These are phyloP conservation scores for Cladophialophora chaetospira DNA, from an alignment of 2,329 filamentous ascomycete species.

Conservation along the genomic window DNA sequence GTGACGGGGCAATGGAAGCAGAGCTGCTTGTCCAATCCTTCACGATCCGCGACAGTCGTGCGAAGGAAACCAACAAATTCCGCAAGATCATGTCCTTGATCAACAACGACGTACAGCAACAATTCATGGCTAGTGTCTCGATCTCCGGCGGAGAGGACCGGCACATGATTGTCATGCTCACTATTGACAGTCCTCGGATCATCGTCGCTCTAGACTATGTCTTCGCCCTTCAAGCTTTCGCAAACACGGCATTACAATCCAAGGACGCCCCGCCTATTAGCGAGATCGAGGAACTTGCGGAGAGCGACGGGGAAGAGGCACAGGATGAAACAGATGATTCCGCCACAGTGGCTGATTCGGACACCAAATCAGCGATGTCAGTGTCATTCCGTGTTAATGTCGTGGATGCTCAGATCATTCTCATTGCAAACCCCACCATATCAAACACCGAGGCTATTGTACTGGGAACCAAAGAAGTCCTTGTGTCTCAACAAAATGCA, in stretches of 20 bases:
- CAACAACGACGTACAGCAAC: conserved; percentile 87
- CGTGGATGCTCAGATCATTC: conserved; percentile 92
- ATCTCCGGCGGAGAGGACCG: conserved; percentile 83
- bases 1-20: conserved; percentile 85
- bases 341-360: conserved; percentile 40
- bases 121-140: conserved; percentile 96
- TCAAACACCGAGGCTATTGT: conserved; percentile 94
- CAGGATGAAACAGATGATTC: conserved; percentile 46
- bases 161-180: conserved; percentile 85
- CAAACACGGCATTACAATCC: conserved; percentile 66
- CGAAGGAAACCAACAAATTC: conserved; percentile 89
- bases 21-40: conserved; percentile 93
- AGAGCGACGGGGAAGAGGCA: conserved; percentile 47
- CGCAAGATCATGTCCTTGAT: conserved; percentile 97
- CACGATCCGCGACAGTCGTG: conserved; percentile 90
- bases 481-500: conserved; percentile 91
- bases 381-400: conserved; percentile 90
- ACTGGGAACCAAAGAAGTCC: conserved; percentile 86
- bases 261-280: conserved; percentile 57
- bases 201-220: conserved; percentile 97
- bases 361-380: conserved; percentile 57
- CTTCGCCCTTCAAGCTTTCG: conserved; percentile 82
- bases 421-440: conserved; percentile 91
- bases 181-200: conserved; percentile 88
- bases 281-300: conserved; percentile 36